Base-by-base conservation (phyloP, 1,284 basidiomycete species). In the Cutaneotrichosporon cavernicola region DNA sequence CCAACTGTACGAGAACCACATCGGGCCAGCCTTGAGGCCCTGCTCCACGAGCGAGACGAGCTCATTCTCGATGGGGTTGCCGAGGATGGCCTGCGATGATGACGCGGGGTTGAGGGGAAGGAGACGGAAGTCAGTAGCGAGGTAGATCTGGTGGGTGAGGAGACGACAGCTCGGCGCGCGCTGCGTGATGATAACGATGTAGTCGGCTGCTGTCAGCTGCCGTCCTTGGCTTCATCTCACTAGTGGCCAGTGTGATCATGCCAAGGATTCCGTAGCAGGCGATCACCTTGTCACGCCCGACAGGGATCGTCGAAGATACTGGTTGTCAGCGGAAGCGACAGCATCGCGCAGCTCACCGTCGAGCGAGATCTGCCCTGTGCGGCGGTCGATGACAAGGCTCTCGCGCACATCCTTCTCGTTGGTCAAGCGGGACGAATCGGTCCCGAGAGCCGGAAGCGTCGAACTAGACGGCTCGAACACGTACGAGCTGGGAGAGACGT, bases 1-100 rank as follows among this genome's bases (percentile, higher is more conserved):
- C 85, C 89, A 96, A 5, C 85, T 87, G 81, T 98, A 97, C 71
- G 91, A 92, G 81, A 96, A 97, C 79, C 94, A 86, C 76, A 98
- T 91, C 67, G 86, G 83, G 58, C 92, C 91, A 5, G 86, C 84
- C 66, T 86, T 85, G 43, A 99, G 84, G 76, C 97, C 95, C 34
- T 89, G 88, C 72, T 90, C 89, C 63, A 98, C 87, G 36, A 99
- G 87, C 8, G 87, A 88, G 40, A 98, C 83, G 3, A 98, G 84
- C 76, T 95, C 91, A 40, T 88, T 87, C 82, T 99, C 96, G 32
- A 94, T 88, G 0, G 91, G 89, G 75, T 96, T 89, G 34, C 80
- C 76, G 46, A 81, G 73, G 68, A 83, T 80, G 26, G 90, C 85
- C 63, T 85, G 84, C 55, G 87, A 84, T 9, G 87, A 85, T 21